phyloP scores from a whole-genome alignment of 495 filamentous ascomycete genomes.

The Penicillium atrosanguineum region DNA sequence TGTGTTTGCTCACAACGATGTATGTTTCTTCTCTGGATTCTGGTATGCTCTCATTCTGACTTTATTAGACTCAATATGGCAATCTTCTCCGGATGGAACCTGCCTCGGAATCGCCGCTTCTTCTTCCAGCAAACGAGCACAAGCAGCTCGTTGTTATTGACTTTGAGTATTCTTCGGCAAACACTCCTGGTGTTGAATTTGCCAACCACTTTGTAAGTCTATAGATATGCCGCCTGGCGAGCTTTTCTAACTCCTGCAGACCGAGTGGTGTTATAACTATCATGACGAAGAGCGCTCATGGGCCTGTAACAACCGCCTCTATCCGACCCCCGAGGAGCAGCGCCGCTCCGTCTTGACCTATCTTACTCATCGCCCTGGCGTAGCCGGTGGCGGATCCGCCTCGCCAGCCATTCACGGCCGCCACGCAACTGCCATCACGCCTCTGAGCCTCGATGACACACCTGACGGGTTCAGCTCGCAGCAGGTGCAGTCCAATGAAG shows the following conservation, averaged over 20 bases:
- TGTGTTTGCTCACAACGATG: conserved; percentile 97
- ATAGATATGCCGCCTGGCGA: neutral
- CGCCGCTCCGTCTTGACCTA: conserved; percentile 82
- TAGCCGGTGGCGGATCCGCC: conserved; percentile 47
- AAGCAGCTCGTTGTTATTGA: conserved; percentile 96
- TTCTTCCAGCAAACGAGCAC: conserved; percentile 86
- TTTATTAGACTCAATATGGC: conserved; percentile 85
- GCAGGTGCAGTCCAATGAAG: conserved; percentile 57
- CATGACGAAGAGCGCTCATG: conserved; percentile 65
- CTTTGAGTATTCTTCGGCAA: conserved; percentile 96
- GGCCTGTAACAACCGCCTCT: conserved; percentile 62
- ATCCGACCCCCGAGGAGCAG: conserved; percentile 81
- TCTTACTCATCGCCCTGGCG: conserved; percentile 66
- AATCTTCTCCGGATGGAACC: conserved; percentile 93
- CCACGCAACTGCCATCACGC: conserved; percentile 29
- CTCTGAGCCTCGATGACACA: conserved; percentile 35
- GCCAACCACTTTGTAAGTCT: conserved; percentile 88
- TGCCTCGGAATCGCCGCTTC: conserved; percentile 77
- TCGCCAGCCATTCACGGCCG: conserved; percentile 49
- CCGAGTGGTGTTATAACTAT: conserved; percentile 98
- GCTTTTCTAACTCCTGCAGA: conserved; percentile 32
- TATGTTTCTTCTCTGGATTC: conserved; percentile 41
- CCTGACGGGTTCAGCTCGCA: conserved; percentile 20
- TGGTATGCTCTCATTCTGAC: conserved; percentile 10
- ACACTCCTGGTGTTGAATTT: conserved; percentile 84